Conservation (phyloP, 2,329 filamentous ascomycete species). For the Pseudocercospora musae region DNA sequence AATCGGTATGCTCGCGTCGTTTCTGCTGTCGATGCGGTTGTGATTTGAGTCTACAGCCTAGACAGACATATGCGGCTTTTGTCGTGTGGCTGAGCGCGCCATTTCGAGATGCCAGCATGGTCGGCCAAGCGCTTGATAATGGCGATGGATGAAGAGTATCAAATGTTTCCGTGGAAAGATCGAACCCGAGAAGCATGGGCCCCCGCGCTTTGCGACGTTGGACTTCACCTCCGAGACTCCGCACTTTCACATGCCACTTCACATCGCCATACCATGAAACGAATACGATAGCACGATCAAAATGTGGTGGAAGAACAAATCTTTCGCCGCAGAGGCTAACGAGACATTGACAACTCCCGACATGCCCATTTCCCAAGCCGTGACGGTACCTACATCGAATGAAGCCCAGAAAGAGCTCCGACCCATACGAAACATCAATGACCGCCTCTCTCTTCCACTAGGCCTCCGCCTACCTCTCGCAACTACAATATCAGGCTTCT, state of each 20-base stretch:
- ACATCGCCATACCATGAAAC: not conserved
- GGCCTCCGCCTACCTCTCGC: slow-evolving; percentile 32
- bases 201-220: not conserved
- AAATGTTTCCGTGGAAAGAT: not conserved
- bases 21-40: not conserved
- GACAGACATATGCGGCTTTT: slow-evolving; percentile 23
- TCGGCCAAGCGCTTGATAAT: not conserved
- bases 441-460: slow-evolving; percentile 35
- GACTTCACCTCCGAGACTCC: not conserved
- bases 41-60: slow-evolving; percentile 22
- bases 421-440: slow-evolving; percentile 15
- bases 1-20: not conserved
- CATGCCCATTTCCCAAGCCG: not conserved
- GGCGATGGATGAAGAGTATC: not conserved
- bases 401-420: not conserved
- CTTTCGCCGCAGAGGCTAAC: not conserved
- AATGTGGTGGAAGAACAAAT: not conserved
- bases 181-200: not conserved
- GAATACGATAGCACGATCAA: not conserved
- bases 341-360: not conserved
- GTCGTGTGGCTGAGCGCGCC: slow-evolving; percentile 11
- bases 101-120: slow-evolving; percentile 20
- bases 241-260: not conserved
- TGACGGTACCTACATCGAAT: not conserved
- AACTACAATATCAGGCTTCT: slow-evolving; percentile 23